Base-by-base conservation (phyloP, 148 eudicot genomes). In the Camellia lanceoleosa region DNA sequence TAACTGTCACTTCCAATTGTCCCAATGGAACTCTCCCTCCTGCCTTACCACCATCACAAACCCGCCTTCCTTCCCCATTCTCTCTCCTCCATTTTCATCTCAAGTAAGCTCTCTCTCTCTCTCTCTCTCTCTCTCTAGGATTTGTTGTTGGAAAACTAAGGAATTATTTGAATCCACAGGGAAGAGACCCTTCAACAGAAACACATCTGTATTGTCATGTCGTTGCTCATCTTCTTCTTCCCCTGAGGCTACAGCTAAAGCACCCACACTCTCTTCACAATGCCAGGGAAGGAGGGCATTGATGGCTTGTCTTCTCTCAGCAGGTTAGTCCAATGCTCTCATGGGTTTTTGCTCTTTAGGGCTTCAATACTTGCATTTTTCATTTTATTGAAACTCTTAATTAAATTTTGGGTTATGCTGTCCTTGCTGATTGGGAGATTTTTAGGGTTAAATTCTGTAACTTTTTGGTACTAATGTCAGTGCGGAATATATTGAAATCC, bases 261-360 rank as follows among this genome's bases (percentile, higher is more conserved):
- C 58, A 30, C 43, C 14, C 47, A 64, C 69, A 38, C 9, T 54
- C 23, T 64, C 81, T 68, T 68, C 9, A 42, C 80, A 76, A 68
- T 12, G 51, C 9, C 80, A 81, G 49, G 82, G 87, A 54, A 85
- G 90, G 82, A 87, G 90, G 85, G 83, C 80, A 9, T 19, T 87
- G 62, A 66, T 87, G 81, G 85, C 84, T 72, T 83, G 73, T 78
- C 66, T 87, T 69, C 82, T 89, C 73, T 84, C 87, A 79, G 82
- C 92, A 83, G 87, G 88, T 87, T 64, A 15, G 69, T 74, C 42
- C 69, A 38, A 49, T 2, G 14, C 20, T 56, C 64, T 73, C 75
- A 52, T 19, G 15, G 56, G 52, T 3, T 18, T 71, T 9, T 8
- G 38, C 20, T n/a, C 3, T 7, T 4, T 5, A 0, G n/a, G 8